phyloP scores from a whole-genome alignment of 2,329 filamentous ascomycete species.

The Fusarium sp. region DNA sequence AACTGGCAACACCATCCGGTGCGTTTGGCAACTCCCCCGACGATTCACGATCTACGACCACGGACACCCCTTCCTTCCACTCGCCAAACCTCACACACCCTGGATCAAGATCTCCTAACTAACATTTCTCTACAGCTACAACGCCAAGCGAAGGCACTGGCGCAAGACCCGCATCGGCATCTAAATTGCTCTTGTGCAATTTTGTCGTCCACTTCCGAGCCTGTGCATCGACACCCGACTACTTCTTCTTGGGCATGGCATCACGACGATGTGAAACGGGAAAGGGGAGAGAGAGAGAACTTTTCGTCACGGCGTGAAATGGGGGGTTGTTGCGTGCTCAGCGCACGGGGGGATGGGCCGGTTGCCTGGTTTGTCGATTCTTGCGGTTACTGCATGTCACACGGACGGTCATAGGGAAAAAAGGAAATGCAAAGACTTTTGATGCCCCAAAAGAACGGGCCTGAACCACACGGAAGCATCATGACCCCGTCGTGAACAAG shows the following conservation, averaged over 20 bases:
- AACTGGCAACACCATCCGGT: conserved; percentile 99
- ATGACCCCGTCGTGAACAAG: conserved; percentile 20
- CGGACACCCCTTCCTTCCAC: neutral
- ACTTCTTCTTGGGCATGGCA: conserved; percentile 44
- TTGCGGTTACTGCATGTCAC: conserved; percentile 59
- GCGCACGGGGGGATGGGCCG: conserved; percentile 47
- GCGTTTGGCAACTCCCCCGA: conserved; percentile 59
- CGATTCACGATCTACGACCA: conserved; percentile 9
- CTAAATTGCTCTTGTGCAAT: conserved; percentile 68
- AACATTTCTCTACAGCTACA: conserved; percentile 77
- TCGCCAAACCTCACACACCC: neutral
- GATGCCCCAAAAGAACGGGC: conserved; percentile 46
- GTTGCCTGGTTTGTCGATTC: conserved; percentile 53
- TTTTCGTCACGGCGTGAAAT: conserved; percentile 41
- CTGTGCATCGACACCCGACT: conserved; percentile 42
- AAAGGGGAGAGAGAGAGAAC: conserved; percentile 19
- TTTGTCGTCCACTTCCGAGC: conserved; percentile 44
- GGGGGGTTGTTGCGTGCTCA: conserved; percentile 35
- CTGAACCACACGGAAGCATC: conserved; percentile 31
- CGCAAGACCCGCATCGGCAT: conserved; percentile 99
- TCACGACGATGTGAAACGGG: conserved; percentile 44
- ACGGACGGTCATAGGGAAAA: conserved; percentile 60
- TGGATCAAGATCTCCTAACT: conserved; percentile 11
- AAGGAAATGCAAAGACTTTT: conserved; percentile 55
- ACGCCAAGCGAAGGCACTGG: conserved; percentile 99